These are phyloP conservation scores for Daldinia bambusicola DNA, from an alignment of 495 filamentous ascomycete species.

Conservation along the genomic window DNA sequence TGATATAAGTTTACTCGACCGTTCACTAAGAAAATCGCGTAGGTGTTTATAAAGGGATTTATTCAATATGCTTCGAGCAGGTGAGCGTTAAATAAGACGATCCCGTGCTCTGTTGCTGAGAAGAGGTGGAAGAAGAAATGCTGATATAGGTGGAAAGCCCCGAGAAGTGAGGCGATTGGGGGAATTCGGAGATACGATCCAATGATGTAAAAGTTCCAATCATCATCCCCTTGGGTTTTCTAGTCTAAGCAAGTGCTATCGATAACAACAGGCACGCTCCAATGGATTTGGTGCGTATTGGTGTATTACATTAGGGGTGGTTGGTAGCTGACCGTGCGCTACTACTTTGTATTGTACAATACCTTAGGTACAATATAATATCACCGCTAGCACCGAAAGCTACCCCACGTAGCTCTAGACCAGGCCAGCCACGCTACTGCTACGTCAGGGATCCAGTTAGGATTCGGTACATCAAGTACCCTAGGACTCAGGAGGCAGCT, in stretches of 20 bases:
- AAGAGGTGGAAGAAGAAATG: constrained; percentile 2
- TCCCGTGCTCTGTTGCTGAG: background rate
- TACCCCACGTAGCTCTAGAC: constrained; percentile 4
- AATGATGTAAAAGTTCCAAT: constrained; percentile 36
- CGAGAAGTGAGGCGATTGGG: constrained; percentile 30
- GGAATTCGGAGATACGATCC: constrained; percentile 37
- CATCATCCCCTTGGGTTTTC: constrained; percentile 20
- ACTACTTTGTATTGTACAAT: constrained; percentile 5
- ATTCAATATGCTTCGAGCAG: background rate
- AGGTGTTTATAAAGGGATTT: background rate
- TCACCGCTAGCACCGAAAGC: background rate
- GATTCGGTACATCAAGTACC: too few species aligned
- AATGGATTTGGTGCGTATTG: background rate
- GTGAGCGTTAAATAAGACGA: background rate
- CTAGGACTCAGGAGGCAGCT: too few species aligned
- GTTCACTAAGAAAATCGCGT: background rate
- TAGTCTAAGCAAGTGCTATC: constrained; percentile 24
- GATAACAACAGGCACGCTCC: background rate
- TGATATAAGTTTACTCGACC: background rate
- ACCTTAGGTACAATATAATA: too few species aligned
- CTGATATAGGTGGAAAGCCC: constrained; percentile 10
- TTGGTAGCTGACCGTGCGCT: background rate
- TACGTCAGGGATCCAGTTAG: background rate
- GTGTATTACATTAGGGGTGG: background rate
- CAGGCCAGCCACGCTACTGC: background rate